A percentile compares a stretch with the other conserved stretches of the same genome.
Conservation (phyloP, 75 land plant species). For the Pinus tabuliformis region DNA sequence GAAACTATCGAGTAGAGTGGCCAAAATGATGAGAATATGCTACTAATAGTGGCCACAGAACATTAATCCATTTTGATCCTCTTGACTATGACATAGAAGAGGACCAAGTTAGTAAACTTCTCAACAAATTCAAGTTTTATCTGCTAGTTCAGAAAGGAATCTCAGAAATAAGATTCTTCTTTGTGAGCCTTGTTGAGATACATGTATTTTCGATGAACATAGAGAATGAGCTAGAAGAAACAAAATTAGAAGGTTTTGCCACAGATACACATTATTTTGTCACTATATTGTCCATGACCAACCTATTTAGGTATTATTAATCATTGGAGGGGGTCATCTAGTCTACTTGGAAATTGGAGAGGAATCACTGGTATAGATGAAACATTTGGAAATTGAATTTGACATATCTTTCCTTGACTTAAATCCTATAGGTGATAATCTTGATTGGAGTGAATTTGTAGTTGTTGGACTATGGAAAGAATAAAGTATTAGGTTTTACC, state of each 20-base stretch:
- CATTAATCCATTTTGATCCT: too few species aligned
- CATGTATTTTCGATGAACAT: slow-evolving; percentile 93
- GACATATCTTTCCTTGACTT: slow-evolving; percentile 98
- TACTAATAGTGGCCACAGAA: too few species aligned
- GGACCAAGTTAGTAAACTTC: too few species aligned
- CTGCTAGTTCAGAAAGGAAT: too few species aligned
- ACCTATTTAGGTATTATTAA: slow-evolving; percentile 88
- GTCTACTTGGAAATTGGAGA: slow-evolving; percentile 90
- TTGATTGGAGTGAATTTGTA: slow-evolving; percentile 64
- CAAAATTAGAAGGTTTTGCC: slow-evolving; percentile 90
- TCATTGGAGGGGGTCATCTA: slow-evolving; percentile 93
- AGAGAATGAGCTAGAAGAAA: slow-evolving; percentile 97
- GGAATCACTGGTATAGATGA: slow-evolving; percentile 61
- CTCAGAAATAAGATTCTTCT: too few species aligned
- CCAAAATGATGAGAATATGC: too few species aligned
- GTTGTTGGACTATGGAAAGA: slow-evolving; percentile 99
- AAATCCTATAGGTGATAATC: slow-evolving; percentile 89
- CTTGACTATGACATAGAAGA: too few species aligned
- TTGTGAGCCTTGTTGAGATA: slow-evolving; percentile 98
- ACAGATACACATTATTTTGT: slow-evolving; percentile 88
- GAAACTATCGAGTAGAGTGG: too few species aligned
- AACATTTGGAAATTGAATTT: slow-evolving; percentile 85
- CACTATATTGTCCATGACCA: slow-evolving; percentile 85
- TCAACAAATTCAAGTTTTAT: too few species aligned
- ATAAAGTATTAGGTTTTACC: slow-evolving; percentile 84